phyloP scores from a whole-genome alignment of 2,329 filamentous ascomycete genomes.

The Bipolaris zeicola region DNA sequence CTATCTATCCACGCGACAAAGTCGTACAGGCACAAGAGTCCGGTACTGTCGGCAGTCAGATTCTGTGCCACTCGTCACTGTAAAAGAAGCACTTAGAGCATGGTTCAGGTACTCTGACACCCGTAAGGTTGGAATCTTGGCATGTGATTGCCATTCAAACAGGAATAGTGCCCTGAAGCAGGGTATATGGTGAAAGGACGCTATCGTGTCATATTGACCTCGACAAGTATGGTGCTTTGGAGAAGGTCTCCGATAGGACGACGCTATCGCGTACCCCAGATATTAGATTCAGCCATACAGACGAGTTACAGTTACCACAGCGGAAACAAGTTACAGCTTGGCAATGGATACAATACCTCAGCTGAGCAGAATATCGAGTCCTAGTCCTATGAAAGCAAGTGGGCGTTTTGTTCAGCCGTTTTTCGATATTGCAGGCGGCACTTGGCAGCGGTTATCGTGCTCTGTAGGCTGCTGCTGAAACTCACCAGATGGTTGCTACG shows the following conservation, averaged over 20 bases:
- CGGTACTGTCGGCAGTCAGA: slow-evolving; percentile 5
- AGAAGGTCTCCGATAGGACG: slow-evolving; percentile 14
- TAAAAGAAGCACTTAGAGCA: slow-evolving; percentile 14
- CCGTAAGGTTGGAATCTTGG: slow-evolving; percentile 25
- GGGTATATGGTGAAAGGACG: slow-evolving; percentile 16
- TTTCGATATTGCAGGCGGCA: slow-evolving; percentile 38
- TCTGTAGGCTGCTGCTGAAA: slow-evolving; percentile 25
- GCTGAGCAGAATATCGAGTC: slow-evolving; percentile 27
- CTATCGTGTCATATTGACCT: slow-evolving; percentile 14
- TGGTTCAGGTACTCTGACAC: slow-evolving; percentile 17
- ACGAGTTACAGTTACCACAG: slow-evolving; percentile 15
- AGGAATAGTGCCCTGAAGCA: slow-evolving; percentile 15
- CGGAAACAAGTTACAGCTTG: slow-evolving; percentile 7
- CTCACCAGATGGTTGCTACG: slow-evolving; percentile 22
- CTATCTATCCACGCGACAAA: slow-evolving; percentile 7
- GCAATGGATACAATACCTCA: slow-evolving; percentile 38
- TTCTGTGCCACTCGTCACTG: slow-evolving; percentile 17
- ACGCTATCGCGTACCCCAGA: slow-evolving; percentile 23
- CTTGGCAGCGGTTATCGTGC: slow-evolving; percentile 40
- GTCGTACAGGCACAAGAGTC: not conserved
- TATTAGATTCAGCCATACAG: slow-evolving; percentile 20
- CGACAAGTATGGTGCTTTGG: slow-evolving; percentile 15
- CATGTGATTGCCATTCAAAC: slow-evolving; percentile 10
- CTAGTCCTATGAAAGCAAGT: slow-evolving; percentile 35
- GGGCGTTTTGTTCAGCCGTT: slow-evolving; percentile 44